These are phyloP conservation scores for Fistulifera solaris DNA, from an alignment of 108 stramenopile genomes.

Conservation along the genomic window DNA sequence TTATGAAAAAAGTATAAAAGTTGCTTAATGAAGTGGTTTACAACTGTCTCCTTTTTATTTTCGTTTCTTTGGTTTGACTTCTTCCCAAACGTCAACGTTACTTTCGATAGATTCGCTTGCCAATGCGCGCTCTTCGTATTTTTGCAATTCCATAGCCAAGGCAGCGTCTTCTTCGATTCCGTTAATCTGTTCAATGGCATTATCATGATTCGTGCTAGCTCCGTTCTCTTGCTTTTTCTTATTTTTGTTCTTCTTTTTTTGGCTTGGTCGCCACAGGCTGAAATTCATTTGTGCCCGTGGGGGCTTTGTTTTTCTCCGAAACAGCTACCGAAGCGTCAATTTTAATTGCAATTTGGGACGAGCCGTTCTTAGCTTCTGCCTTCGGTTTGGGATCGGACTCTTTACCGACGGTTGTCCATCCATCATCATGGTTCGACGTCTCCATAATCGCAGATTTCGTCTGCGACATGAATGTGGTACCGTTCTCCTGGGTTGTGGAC, in stretches of 20 bases:
- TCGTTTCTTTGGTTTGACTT: neutral
- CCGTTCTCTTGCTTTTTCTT: slow-evolving; percentile 1
- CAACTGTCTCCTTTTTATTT: too few species aligned
- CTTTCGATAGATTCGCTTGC: neutral
- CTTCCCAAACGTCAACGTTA: slow-evolving; percentile 3
- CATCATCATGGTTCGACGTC: neutral
- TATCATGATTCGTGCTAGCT: neutral
- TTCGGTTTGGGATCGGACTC: slow-evolving; percentile 3
- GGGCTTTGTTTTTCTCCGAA: too few species aligned
- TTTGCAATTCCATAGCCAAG: slow-evolving; percentile 5
- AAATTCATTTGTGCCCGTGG: neutral
- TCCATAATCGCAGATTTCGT: neutral
- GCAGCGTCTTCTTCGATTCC: neutral
- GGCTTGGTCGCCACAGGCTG: neutral
- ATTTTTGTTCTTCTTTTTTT: slow-evolving; percentile 1
- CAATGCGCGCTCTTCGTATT: neutral
- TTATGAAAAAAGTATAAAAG: too few species aligned
- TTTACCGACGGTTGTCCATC: neutral
- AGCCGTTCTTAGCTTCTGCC: neutral
- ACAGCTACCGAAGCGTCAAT: too few species aligned
- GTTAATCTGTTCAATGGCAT: neutral
- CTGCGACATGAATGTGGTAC: neutral
- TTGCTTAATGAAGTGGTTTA: too few species aligned
- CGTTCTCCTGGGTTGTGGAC: neutral
- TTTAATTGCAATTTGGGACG: too few species aligned